Evolutionary conservation across 257 asterid genomes (phyloP).

Genomic region (Lithospermum erythrorhizon): DNA sequence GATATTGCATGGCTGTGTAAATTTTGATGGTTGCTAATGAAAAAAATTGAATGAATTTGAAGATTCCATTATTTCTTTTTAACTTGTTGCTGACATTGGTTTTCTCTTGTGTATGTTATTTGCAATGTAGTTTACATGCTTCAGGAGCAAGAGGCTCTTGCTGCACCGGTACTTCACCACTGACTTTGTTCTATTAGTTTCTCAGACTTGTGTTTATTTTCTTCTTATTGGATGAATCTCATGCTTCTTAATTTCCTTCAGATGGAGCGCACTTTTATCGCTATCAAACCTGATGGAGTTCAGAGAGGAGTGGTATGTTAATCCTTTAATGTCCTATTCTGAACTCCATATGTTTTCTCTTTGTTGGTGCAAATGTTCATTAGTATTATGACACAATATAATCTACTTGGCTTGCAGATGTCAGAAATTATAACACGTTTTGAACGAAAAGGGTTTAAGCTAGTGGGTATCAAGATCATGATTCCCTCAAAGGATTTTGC

Average conservation of each 20-base stretch:
- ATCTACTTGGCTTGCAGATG: constrained; percentile 40
- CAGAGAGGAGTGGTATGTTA: constrained; percentile 89
- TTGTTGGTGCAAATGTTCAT: constrained; percentile 1
- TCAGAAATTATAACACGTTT: constrained; percentile 85
- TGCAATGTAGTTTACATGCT: constrained; percentile 63
- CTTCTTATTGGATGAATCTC: constrained; percentile 16
- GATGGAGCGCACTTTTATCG: constrained; percentile 92
- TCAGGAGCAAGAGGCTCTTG: constrained; percentile 78
- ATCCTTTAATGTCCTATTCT: neutral
- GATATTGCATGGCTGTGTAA: neutral
- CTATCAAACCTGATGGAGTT: constrained; percentile 99
- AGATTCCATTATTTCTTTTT: neutral
- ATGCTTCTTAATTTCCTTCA: constrained; percentile 15
- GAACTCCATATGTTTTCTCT: neutral
- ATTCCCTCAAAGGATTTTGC: constrained; percentile 89
- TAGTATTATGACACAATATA: constrained; percentile 10
- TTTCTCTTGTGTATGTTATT: constrained; percentile 13
- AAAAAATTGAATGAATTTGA: neutral
- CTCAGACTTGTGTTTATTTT: constrained; percentile 1
- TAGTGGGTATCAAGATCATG: constrained; percentile 72
- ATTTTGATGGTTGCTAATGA: neutral
- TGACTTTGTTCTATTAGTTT: constrained; percentile 7
- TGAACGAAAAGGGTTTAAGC: constrained; percentile 92
- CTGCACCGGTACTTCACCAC: constrained; percentile 58
- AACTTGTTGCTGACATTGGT: neutral